These are phyloP conservation scores for Rhodotorula babjevae DNA, from an alignment of 768 basidiomycete species.

Conservation along the genomic window DNA sequence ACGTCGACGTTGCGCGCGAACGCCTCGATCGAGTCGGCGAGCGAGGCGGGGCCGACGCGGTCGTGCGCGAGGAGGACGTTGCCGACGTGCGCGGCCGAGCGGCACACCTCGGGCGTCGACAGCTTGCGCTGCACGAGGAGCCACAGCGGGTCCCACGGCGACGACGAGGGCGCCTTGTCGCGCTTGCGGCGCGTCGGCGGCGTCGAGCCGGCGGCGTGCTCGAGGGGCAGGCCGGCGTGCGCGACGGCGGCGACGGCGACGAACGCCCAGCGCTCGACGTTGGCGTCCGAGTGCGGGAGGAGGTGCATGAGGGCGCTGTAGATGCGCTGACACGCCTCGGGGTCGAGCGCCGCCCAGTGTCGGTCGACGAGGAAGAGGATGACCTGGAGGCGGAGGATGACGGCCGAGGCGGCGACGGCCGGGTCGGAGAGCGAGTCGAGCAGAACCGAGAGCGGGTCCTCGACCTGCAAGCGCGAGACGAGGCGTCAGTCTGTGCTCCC, in stretches of 20 bases:
- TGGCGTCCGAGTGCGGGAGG: conserved; percentile 61
- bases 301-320: conserved; percentile 58
- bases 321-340: conserved; percentile 58
- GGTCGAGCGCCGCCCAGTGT: conserved; percentile 65
- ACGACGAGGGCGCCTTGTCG: conserved; percentile 14
- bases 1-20: conserved; percentile 78
- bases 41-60: conserved; percentile 60
- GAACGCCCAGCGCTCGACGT: conserved; percentile 78
- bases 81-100: conserved; percentile 29
- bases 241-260: conserved; percentile 72
- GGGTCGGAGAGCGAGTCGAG: conserved; percentile 25
- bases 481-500: background rate
- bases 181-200: background rate
- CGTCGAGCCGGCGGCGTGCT: too few relatives aligned
- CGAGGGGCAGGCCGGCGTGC: conserved; percentile 48
- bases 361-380: conserved; percentile 78
- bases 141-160: conserved; percentile 80
- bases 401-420: background rate
- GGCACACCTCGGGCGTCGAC: conserved; percentile 53
- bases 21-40: conserved; percentile 61
- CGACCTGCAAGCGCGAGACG: conserved; percentile 3
- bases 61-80: conserved; percentile 29
- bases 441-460: conserved; percentile 23
- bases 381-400: conserved; percentile 60
- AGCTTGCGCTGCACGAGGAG: conserved; percentile 70